A percentile compares a stretch with the other conserved stretches of the same genome.
Evolutionary conservation across 2,329 filamentous ascomycete species (phyloP).

Genomic region (Neocucurbitaria cava): DNA sequence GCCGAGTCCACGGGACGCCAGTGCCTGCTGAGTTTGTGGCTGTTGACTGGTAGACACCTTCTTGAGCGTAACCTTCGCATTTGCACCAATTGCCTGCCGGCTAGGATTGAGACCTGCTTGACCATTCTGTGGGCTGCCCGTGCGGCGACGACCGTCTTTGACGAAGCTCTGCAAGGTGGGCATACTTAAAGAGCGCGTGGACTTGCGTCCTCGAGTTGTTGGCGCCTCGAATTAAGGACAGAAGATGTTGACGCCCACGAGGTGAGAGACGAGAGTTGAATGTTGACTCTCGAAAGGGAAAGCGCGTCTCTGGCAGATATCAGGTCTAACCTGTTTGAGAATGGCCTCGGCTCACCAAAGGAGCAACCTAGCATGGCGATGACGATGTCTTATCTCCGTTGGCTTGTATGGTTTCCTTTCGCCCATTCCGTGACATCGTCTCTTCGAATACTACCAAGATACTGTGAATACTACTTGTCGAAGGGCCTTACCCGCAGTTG

Average conservation of each 20-base stretch:
- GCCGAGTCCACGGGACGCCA: conserved; percentile 10
- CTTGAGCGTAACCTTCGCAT: conserved; percentile 26
- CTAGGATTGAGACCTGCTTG: conserved; percentile 16
- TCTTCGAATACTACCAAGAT: background rate
- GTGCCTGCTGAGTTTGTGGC: conserved; percentile 8
- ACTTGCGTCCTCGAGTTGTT: background rate
- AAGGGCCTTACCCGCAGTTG: background rate
- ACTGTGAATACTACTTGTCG: background rate
- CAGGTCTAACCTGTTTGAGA: conserved; percentile 22
- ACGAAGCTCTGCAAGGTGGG: conserved; percentile 31
- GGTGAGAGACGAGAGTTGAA: conserved; percentile 16
- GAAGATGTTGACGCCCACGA: conserved; percentile 9
- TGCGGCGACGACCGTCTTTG: conserved; percentile 13
- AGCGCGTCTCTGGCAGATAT: conserved; percentile 28
- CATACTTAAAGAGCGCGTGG: background rate
- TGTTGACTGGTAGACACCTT: conserved; percentile 17
- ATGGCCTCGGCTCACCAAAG: conserved; percentile 10
- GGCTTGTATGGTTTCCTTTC: conserved; percentile 17
- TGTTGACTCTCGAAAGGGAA: conserved; percentile 32
- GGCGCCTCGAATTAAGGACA: background rate
- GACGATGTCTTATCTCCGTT: conserved; percentile 41
- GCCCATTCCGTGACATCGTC: conserved; percentile 8
- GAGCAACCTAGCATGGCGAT: conserved; percentile 22
- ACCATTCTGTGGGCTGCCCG: conserved; percentile 24
- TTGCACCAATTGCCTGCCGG: conserved; percentile 27